phyloP scores from a whole-genome alignment of 768 basidiomycete genomes.

The Trametes punicea region DNA sequence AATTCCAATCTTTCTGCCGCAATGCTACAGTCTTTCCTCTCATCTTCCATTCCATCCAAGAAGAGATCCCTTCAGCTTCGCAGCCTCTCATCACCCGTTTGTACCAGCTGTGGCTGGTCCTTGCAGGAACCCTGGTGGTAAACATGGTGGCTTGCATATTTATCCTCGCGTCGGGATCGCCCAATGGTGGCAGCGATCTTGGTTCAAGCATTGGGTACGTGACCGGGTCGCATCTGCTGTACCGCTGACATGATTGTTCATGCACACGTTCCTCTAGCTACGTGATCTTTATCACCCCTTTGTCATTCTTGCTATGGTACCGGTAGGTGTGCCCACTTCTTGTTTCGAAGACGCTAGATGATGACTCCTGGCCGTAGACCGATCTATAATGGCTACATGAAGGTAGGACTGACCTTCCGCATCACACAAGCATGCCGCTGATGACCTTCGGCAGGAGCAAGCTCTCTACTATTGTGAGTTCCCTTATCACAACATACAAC shows the following conservation, averaged over 20 bases:
- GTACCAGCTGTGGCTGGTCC: conserved; percentile 93
- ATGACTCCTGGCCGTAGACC: conserved; percentile 49
- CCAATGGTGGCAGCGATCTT: conserved; percentile 74
- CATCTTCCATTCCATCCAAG: conserved; percentile 89
- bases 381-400: conserved; percentile 97
- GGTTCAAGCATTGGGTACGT: conserved; percentile 79
- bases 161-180: conserved; percentile 72
- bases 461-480: conserved; percentile 86
- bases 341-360: background rate
- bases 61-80: conserved; percentile 84
- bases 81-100: conserved; percentile 78
- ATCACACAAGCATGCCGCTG: conserved; percentile 21
- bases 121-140: conserved; percentile 73
- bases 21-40: conserved; percentile 75
- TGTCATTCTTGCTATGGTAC: conserved; percentile 95
- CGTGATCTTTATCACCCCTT: conserved; percentile 67
- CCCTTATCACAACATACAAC: conserved; percentile 26
- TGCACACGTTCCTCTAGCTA: conserved; percentile 51
- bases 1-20: background rate
- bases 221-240: background rate
- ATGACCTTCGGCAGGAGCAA: conserved; percentile 65
- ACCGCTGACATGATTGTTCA: conserved; percentile 4
- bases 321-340: conserved; percentile 61
- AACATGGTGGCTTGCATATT: conserved; percentile 92
- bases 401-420: conserved; percentile 46